Conservation (phyloP, 2,329 filamentous ascomycete species). For the Beauveria asiatica region DNA sequence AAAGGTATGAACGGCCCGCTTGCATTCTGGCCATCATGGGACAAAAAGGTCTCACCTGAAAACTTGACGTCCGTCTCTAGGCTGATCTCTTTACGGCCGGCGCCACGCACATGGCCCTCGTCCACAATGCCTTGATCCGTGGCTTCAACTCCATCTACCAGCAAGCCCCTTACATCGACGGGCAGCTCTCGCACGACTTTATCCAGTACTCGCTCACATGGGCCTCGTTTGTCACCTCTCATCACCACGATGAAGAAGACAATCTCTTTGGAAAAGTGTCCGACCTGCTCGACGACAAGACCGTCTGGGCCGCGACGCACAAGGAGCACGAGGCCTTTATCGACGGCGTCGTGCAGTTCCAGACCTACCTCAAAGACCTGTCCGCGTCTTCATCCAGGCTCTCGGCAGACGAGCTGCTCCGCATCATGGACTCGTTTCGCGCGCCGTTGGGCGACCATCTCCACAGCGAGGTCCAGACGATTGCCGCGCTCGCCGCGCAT, state of each 20-base stretch:
- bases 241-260: slow-evolving; percentile 53
- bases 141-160: slow-evolving; percentile 56
- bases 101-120: slow-evolving; percentile 52
- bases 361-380: slow-evolving; percentile 40
- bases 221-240: slow-evolving; percentile 50
- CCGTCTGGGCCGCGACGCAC: slow-evolving; percentile 43
- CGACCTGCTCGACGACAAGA: slow-evolving; percentile 40
- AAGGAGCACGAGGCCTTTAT: slow-evolving; percentile 48
- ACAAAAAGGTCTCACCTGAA: not conserved
- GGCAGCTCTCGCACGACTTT: slow-evolving; percentile 47
- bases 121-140: slow-evolving; percentile 55
- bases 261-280: slow-evolving; percentile 48
- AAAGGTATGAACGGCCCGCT: slow-evolving; percentile 28
- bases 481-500: slow-evolving; percentile 40
- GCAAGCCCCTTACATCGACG: slow-evolving; percentile 44
- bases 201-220: slow-evolving; percentile 49
- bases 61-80: slow-evolving; percentile 20
- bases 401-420: slow-evolving; percentile 34
- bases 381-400: slow-evolving; percentile 30
- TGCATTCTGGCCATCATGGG: too few species aligned
- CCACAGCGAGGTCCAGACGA: slow-evolving; percentile 45
- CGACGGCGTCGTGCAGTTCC: slow-evolving; percentile 40
- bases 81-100: slow-evolving; percentile 50
- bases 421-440: slow-evolving; percentile 43
- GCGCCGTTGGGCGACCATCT: slow-evolving; percentile 45